phyloP scores from a whole-genome alignment of 768 basidiomycete species.

The Pleurotus platypus region DNA sequence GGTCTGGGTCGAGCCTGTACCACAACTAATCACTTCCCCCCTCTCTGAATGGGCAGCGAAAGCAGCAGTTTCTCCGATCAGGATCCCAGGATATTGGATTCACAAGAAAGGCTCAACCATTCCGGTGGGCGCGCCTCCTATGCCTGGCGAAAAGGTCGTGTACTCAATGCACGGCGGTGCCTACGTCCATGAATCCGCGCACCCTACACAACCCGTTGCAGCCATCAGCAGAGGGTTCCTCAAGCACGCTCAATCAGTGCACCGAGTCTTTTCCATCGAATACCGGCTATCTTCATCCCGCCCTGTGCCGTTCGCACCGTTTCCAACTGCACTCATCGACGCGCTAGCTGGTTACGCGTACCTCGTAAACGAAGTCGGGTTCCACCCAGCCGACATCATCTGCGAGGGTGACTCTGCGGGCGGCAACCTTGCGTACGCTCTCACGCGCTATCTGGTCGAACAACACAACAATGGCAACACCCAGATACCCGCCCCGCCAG shows the following conservation, averaged over 20 bases:
- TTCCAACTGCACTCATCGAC: constrained; percentile 78
- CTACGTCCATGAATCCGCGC: constrained; percentile 50
- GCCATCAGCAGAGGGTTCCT: constrained; percentile 45
- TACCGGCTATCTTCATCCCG: constrained; percentile 57
- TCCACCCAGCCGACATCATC: constrained; percentile 58
- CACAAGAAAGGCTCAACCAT: constrained; percentile 36
- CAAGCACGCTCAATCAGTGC: constrained; percentile 35
- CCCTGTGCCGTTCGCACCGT: constrained; percentile 42
- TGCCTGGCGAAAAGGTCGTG: constrained; percentile 53
- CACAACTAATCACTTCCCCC: constrained; percentile 39
- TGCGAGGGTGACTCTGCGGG: constrained; percentile 77
- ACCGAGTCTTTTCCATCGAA: constrained; percentile 59
- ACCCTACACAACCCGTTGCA: constrained; percentile 46
- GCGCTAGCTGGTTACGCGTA: constrained; percentile 72
- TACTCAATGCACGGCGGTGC: constrained; percentile 65
- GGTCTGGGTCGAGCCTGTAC: constrained; percentile 45
- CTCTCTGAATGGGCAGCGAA: constrained; percentile 35
- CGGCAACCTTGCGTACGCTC: constrained; percentile 64
- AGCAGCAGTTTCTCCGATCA: constrained; percentile 35
- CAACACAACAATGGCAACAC: constrained; percentile 27
- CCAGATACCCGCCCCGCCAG: constrained; percentile 35
- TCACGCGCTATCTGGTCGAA: constrained; percentile 61
- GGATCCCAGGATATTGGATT: constrained; percentile 57
- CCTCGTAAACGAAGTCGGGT: constrained; percentile 54
- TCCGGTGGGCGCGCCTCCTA: constrained; percentile 31